Base-by-base conservation (phyloP, 1,284 basidiomycete genomes). In the Cerioporus squamosus region DNA sequence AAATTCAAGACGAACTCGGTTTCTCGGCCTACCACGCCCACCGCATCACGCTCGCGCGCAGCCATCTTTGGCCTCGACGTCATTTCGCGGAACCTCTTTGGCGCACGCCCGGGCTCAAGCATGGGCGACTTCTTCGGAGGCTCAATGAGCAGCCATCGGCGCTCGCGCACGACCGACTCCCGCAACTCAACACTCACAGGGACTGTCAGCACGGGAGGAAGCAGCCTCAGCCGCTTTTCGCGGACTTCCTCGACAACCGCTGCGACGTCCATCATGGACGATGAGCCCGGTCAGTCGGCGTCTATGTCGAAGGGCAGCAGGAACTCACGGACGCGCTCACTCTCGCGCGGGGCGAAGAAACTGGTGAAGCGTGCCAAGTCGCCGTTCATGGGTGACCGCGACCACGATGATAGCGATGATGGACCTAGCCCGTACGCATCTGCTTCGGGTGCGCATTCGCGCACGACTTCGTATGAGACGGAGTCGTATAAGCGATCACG, bases 21-120 rank as follows among this genome's bases (percentile, higher is more conserved):
- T 59, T 95, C 94, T 24, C 74, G 82, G 18, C 94, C 94, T 9
- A 84, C 87, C 1, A 96, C 94, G 0, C 94, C 94, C 1, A 91
- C 90, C 0, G 82, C 85, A 8, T 72, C 79, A 15, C 87, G 89
- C 45, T 88, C 91, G 3, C 86, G 90, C 61, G 90, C 87, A 2
- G 86, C 89, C 15, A 91, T 93, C 57, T 93, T 95, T 68, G 87
- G 90, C 29, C 79, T 96, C 47, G 94, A 95, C 68, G 88, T 85
- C 15, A 88, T 96, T 66, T 94, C 93, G 20, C 81, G 90, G 51
- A 90, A 89, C 69, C 77, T 93, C 26, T 91, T 93, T 72, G 85
- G 81, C 62, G 70, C 82, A 4, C 81, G 84, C 8, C 81, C 87
- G 42, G 84, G 81, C 14, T 83, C 81, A 3, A 76, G 82, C 12